These are phyloP conservation scores for Medicago arabica DNA, from an alignment of 306 rosid species.

Conservation along the genomic window DNA sequence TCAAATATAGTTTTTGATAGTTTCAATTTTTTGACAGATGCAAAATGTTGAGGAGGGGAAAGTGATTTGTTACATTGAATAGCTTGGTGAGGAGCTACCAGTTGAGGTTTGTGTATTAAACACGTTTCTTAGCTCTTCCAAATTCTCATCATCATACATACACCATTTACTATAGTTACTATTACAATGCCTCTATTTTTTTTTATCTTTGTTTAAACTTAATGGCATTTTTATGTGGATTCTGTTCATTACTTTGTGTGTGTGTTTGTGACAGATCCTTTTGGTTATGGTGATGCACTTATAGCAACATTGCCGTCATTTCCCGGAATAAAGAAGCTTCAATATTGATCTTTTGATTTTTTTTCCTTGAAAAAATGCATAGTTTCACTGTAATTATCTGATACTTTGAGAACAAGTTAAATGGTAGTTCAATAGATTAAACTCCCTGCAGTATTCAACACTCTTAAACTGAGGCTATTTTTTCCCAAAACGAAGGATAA, in stretches of 20 bases:
- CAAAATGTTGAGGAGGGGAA: conserved; percentile 85
- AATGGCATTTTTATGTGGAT: not conserved
- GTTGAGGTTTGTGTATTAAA: conserved; percentile 65
- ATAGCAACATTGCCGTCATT: conserved; percentile 83
- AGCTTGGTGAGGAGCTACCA: conserved; percentile 83
- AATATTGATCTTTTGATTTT: conserved; percentile 39
- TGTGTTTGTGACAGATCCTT: conserved; percentile 61
- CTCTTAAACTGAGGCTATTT: not conserved
- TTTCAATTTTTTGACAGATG: conserved; percentile 54
- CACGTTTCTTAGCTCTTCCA: conserved; percentile 7
- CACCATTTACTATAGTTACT: not conserved
- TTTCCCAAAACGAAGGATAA: not conserved
- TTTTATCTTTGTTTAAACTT: not conserved
- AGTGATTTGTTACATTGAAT: conserved; percentile 83
- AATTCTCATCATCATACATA: not conserved
- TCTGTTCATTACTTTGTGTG: not conserved
- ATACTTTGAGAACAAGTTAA: conserved; percentile 13
- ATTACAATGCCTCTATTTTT: not conserved
- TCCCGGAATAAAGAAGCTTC: conserved; percentile 91
- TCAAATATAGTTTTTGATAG: conserved; percentile 1
- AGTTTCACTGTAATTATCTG: conserved; percentile 13
- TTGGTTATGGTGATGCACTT: conserved; percentile 92
- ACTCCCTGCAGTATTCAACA: not conserved
- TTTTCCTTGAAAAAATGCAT: not conserved
- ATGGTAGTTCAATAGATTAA: not conserved